Conservation (phyloP, 106 monocot species). For the Iris macrosiphon region DNA sequence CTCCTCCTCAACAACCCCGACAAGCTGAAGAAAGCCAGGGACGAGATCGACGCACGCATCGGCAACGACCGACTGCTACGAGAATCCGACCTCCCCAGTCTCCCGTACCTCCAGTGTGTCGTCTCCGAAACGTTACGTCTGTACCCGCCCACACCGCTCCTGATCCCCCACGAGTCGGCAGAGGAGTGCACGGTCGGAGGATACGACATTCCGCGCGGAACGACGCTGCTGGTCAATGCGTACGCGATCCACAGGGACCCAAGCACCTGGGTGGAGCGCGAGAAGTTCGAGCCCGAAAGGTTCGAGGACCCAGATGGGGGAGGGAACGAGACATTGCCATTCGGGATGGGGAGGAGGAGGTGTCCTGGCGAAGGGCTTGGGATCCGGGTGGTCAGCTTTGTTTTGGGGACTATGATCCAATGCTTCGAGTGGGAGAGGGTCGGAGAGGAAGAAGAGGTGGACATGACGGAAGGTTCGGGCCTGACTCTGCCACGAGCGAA, state of each 20-base stretch:
- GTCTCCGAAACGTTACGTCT: constrained; percentile 25
- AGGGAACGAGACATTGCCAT: not conserved
- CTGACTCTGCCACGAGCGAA: constrained; percentile 1
- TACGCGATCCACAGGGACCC: constrained; percentile 17
- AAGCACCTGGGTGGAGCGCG: constrained; percentile 8
- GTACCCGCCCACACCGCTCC: constrained; percentile 17
- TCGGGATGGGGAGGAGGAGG: constrained; percentile 17
- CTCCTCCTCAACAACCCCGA: constrained; percentile 33
- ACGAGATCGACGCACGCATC: constrained; percentile 18
- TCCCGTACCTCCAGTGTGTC: constrained; percentile 25
- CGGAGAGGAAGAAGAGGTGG: constrained; percentile 26
- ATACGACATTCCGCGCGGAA: constrained; percentile 9
- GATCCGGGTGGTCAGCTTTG: constrained; percentile 17
- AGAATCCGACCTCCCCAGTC: constrained; percentile 16
- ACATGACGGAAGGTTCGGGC: constrained; percentile 6
- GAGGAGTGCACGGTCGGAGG: constrained; percentile 12
- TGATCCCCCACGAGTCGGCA: constrained; percentile 21
- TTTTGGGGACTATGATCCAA: constrained; percentile 37
- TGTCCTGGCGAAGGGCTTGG: constrained; percentile 41
- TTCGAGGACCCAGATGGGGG: not conserved
- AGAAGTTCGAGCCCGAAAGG: constrained; percentile 25
- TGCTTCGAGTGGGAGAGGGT: constrained; percentile 56
- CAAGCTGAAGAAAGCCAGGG: constrained; percentile 2
- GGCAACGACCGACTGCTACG: constrained; percentile 3
- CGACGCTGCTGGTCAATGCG: constrained; percentile 23